These are phyloP conservation scores for button mushroom (Agaricus bisporus) DNA, from an alignment of 768 basidiomycete genomes.

Conservation along the genomic window DNA sequence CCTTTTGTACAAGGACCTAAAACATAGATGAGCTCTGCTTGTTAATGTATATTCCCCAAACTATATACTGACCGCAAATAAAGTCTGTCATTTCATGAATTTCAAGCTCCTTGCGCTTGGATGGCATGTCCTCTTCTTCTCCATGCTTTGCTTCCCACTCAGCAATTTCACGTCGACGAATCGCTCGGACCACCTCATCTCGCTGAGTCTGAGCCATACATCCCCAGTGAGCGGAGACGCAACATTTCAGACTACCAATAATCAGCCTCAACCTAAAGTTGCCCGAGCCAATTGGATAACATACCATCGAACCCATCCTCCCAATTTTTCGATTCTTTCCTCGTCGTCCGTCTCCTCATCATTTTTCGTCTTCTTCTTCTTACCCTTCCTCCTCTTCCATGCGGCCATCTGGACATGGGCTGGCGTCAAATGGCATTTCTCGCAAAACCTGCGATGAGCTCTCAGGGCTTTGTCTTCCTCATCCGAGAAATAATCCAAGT, in stretches of 20 bases:
- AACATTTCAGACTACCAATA: slow-evolving; percentile 63
- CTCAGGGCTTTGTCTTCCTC: slow-evolving; percentile 50
- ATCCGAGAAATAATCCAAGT: slow-evolving; percentile 46
- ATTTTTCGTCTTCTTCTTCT: slow-evolving; percentile 33
- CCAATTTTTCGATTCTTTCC: slow-evolving; percentile 42
- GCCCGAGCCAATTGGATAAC: slow-evolving; percentile 15
- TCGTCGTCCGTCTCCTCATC: slow-evolving; percentile 50
- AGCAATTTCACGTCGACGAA: slow-evolving; percentile 42
- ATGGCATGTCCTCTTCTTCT: slow-evolving; percentile 15
- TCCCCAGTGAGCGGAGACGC: slow-evolving; percentile 70
- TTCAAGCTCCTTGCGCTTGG: slow-evolving; percentile 41
- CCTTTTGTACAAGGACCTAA: slow-evolving; percentile 62
- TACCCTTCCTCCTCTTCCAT: slow-evolving; percentile 30
- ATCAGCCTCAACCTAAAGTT: background rate
- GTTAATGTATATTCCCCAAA: background rate
- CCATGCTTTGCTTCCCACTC: slow-evolving; percentile 28
- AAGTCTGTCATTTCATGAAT: slow-evolving; percentile 69
- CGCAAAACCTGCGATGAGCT: slow-evolving; percentile 60
- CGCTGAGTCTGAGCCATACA: slow-evolving; percentile 63
- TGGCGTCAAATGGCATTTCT: slow-evolving; percentile 62
- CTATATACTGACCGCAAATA: slow-evolving; percentile 46
- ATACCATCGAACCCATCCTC: slow-evolving; percentile 85
- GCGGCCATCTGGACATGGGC: slow-evolving; percentile 45
- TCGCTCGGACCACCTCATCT: slow-evolving; percentile 69
- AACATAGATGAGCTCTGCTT: background rate